Conservation (phyloP, 495 filamentous ascomycete species). For the Astrocystis sublimbata region DNA sequence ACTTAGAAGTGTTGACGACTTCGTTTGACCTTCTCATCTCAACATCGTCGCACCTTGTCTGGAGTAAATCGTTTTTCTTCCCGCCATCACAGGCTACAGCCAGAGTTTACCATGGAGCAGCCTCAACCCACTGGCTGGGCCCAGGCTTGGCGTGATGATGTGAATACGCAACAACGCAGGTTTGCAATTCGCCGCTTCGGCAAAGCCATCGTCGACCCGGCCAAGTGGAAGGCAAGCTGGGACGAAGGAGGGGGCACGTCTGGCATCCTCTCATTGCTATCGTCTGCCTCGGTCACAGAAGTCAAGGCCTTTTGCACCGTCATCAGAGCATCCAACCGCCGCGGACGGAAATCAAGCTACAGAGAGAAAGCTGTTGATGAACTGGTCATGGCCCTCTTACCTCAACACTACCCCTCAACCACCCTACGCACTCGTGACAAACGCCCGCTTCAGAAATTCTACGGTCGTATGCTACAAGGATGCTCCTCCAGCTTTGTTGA, state of each 20-base stretch:
- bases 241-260: slow-evolving; percentile 18
- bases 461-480: slow-evolving; percentile 21
- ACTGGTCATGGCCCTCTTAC: slow-evolving; percentile 23
- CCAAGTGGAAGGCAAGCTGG: slow-evolving; percentile 21
- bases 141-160: slow-evolving; percentile 11
- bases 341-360: slow-evolving; percentile 10
- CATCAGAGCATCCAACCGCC: slow-evolving; percentile 21
- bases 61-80: no score
- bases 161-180: slow-evolving; percentile 10
- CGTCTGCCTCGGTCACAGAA: slow-evolving; percentile 23
- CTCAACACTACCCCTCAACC: slow-evolving; percentile 23
- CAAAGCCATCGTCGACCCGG: slow-evolving; percentile 17
- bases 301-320: slow-evolving; percentile 22
- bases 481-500: slow-evolving; percentile 24
- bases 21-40: not conserved
- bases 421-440: slow-evolving; percentile 23
- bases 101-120: slow-evolving; percentile 2
- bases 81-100: not conserved
- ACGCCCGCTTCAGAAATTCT: slow-evolving; percentile 24
- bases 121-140: slow-evolving; percentile 14
- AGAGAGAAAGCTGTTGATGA: slow-evolving; percentile 22
- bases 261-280: slow-evolving; percentile 22
- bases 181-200: slow-evolving; percentile 22
- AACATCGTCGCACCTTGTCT: not conserved
- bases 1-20: no score